phyloP scores from a whole-genome alignment of 1,284 basidiomycete genomes.

The Melanopsichium pennsylvanicum region DNA sequence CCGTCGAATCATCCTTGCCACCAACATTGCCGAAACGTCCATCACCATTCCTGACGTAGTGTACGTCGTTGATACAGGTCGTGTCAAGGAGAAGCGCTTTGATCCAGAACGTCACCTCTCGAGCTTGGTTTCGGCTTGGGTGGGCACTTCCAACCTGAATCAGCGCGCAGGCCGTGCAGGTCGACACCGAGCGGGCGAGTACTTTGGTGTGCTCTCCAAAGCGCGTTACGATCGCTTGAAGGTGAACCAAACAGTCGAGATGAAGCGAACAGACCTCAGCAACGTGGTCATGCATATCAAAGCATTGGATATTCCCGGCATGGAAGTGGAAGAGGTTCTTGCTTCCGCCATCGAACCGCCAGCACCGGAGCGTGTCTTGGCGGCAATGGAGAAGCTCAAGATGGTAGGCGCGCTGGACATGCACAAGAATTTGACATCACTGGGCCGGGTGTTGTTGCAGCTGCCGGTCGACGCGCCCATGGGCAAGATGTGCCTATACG shows the following conservation, averaged over 20 bases:
- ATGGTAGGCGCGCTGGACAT: conserved; percentile 88
- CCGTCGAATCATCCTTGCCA: conserved; percentile 82
- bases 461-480: conserved; percentile 89
- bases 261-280: conserved; percentile 75
- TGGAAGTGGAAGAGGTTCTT: conserved; percentile 87
- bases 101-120: conserved; percentile 88
- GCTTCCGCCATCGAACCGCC: conserved; percentile 88
- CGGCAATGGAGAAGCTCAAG: conserved; percentile 81
- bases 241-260: conserved; percentile 90
- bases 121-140: conserved; percentile 86
- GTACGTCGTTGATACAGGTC: conserved; percentile 88
- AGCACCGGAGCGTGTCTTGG: conserved; percentile 77
- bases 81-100: conserved; percentile 91
- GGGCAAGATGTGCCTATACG: conserved; percentile 87
- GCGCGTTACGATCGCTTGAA: conserved; percentile 74
- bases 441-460: conserved; percentile 87
- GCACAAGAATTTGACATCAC: conserved; percentile 80
- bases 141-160: conserved; percentile 89
- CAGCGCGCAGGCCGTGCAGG: conserved; percentile 94
- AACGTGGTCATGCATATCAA: conserved; percentile 81
- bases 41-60: conserved; percentile 96
- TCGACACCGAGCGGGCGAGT: conserved; percentile 88
- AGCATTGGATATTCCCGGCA: conserved; percentile 88
- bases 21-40: conserved; percentile 88
- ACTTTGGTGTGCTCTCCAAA: conserved; percentile 83